These are phyloP conservation scores for Auxenochlorella pyrenoidosa DNA, from an alignment of 139 green algal species.

Conservation along the genomic window DNA sequence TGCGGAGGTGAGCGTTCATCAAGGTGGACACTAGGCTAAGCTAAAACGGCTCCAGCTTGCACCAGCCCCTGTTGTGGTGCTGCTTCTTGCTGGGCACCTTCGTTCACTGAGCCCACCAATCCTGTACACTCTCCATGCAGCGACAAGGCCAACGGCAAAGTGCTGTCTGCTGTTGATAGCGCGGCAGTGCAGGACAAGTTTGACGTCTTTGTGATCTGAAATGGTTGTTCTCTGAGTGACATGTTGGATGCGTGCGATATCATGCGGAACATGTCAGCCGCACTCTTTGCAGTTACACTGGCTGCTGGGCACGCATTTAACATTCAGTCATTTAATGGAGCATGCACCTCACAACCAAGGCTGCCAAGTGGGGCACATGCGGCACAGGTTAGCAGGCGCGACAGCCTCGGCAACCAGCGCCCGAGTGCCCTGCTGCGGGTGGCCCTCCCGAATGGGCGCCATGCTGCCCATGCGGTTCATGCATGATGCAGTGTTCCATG, in stretches of 20 bases:
- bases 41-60: too few relatives aligned
- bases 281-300: too few relatives aligned
- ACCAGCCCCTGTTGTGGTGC: too few relatives aligned
- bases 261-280: too few relatives aligned
- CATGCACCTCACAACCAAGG: slow-evolving; percentile 80
- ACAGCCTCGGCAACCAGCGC: slow-evolving; percentile 84
- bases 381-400: slow-evolving; percentile 81
- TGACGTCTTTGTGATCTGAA: slow-evolving; percentile 60
- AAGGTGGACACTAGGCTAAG: not conserved
- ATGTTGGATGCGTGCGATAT: too few relatives aligned
- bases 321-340: too few relatives aligned
- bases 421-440: slow-evolving; percentile 71
- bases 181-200: slow-evolving; percentile 64
- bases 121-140: slow-evolving; percentile 30
- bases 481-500: slow-evolving; percentile 20
- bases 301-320: too few relatives aligned
- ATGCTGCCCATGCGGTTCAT: slow-evolving; percentile 12
- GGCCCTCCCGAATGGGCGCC: slow-evolving; percentile 2
- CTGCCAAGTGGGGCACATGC: slow-evolving; percentile 95
- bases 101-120: not conserved
- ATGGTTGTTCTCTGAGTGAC: not conserved
- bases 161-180: slow-evolving; percentile 73
- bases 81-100: not conserved
- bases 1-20: slow-evolving; percentile 37
- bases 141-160: slow-evolving; percentile 79